phyloP scores from a whole-genome alignment of 192 early-diverging fungal species.

The Coemansia furcata region DNA sequence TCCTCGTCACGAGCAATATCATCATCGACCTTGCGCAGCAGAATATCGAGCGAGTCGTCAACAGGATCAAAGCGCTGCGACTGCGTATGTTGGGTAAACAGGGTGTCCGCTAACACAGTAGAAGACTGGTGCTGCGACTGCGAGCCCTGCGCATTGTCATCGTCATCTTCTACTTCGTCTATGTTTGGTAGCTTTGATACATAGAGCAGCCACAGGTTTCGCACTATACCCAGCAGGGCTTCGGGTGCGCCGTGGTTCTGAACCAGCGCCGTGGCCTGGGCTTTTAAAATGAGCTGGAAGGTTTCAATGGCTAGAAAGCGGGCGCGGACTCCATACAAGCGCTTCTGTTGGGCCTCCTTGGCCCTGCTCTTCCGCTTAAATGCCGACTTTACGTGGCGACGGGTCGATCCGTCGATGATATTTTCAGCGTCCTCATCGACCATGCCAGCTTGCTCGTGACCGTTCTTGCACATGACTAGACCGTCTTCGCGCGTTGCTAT shows the following conservation, averaged over 20 bases:
- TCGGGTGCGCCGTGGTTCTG: slow-evolving; percentile 25
- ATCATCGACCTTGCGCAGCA: slow-evolving; percentile 36
- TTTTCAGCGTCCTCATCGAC: slow-evolving; percentile 29
- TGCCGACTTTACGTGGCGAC: slow-evolving; percentile 12
- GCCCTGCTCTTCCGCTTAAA: slow-evolving; percentile 15
- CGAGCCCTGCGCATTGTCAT: not conserved
- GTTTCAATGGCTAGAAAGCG: slow-evolving; percentile 33
- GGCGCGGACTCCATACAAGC: slow-evolving; percentile 30
- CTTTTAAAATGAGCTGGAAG: slow-evolving; percentile 35
- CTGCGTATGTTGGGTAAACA: slow-evolving; percentile 23
- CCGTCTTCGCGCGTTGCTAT: slow-evolving; percentile 38
- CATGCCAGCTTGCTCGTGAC: slow-evolving; percentile 45
- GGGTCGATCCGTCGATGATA: slow-evolving; percentile 25
- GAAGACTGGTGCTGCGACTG: not conserved
- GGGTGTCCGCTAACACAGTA: not conserved
- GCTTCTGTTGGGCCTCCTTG: not conserved
- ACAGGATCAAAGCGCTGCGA: not conserved
- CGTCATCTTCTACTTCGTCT: not conserved
- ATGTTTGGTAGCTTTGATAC: slow-evolving; percentile 27
- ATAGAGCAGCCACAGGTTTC: slow-evolving; percentile 42
- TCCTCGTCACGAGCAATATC: slow-evolving; percentile 41
- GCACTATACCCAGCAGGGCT: slow-evolving; percentile 15
- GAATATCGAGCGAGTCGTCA: slow-evolving; percentile 34
- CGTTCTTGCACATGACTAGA: slow-evolving; percentile 39
- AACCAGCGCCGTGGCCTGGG: slow-evolving; percentile 28